Percentiles rank a stretch among this genome's conserved stretches.
These are phyloP conservation scores for Senna siamea DNA, from an alignment of 306 rosid species.

Conservation along the genomic window DNA sequence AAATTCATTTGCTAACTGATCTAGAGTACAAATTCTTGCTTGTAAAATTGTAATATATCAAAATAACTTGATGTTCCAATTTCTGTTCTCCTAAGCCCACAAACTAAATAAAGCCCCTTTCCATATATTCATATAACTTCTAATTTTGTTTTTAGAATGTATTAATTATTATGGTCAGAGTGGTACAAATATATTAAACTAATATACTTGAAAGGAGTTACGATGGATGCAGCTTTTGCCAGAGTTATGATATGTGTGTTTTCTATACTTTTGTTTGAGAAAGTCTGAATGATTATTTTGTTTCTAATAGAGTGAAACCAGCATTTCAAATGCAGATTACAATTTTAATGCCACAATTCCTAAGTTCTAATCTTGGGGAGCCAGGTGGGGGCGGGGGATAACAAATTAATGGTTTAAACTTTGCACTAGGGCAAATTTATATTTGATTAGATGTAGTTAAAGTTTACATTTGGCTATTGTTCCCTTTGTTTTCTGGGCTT, in stretches of 20 bases:
- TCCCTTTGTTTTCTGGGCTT: conserved; percentile 1
- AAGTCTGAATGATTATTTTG: no score
- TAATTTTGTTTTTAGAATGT: not conserved
- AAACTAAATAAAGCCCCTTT: not conserved
- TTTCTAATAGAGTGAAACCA: not conserved
- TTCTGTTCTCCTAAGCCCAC: no score
- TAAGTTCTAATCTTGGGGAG: not conserved
- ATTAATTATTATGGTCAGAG: not conserved
- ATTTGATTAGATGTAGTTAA: not conserved
- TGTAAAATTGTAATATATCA: no score
- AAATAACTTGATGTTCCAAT: no score
- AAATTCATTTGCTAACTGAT: no score
- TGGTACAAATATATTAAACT: not conserved
- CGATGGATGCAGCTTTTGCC: not conserved
- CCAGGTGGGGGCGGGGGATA: not conserved
- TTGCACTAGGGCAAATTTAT: not conserved
- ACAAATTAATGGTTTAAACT: not conserved
- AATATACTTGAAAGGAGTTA: not conserved
- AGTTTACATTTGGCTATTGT: no score
- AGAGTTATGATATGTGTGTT: not conserved
- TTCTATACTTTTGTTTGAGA: no score
- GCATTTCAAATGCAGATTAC: not conserved
- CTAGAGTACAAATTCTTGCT: no score
- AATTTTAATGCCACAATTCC: not conserved
- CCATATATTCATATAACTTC: no score